These are phyloP conservation scores for Oxytropis ochrocephala DNA, from an alignment of 306 rosid species.

Conservation along the genomic window DNA sequence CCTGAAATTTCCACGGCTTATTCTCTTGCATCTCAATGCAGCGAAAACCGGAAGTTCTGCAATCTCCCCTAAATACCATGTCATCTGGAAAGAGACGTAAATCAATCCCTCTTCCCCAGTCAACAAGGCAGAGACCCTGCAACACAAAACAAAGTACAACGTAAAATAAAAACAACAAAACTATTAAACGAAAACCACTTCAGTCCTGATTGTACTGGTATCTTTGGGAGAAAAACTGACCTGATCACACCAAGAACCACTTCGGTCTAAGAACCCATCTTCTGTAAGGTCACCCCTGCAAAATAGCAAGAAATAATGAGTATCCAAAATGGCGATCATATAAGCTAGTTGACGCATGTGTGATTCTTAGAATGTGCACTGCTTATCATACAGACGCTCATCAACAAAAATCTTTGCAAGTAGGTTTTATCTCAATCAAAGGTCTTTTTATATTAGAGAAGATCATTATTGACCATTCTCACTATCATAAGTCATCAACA, in stretches of 20 bases:
- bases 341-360: neutral
- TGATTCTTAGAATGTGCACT: constrained; percentile 3
- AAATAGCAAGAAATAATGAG: constrained; percentile 18
- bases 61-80: constrained; percentile 63
- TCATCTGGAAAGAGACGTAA: constrained; percentile 65
- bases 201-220: neutral
- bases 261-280: constrained; percentile 52
- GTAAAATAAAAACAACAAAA: constrained; percentile 7
- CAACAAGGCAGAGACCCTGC: constrained; percentile 96
- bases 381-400: neutral
- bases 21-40: constrained; percentile 84
- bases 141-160: constrained; percentile 15
- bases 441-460: too few relatives aligned
- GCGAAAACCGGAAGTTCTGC: constrained; percentile 89
- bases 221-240: constrained; percentile 32
- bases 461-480: too few relatives aligned
- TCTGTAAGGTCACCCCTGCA: constrained; percentile 51
- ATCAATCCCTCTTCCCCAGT: constrained; percentile 98
- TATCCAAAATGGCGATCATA: neutral
- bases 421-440: constrained; percentile 5
- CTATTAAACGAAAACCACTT: neutral
- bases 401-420: constrained; percentile 1
- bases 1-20: constrained; percentile 89
- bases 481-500: too few relatives aligned
- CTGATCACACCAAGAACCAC: constrained; percentile 83